Evolutionary conservation across 228 moss, liverwort and hornwort species (phyloP).

Genomic region (Sphagnum fallax): DNA sequence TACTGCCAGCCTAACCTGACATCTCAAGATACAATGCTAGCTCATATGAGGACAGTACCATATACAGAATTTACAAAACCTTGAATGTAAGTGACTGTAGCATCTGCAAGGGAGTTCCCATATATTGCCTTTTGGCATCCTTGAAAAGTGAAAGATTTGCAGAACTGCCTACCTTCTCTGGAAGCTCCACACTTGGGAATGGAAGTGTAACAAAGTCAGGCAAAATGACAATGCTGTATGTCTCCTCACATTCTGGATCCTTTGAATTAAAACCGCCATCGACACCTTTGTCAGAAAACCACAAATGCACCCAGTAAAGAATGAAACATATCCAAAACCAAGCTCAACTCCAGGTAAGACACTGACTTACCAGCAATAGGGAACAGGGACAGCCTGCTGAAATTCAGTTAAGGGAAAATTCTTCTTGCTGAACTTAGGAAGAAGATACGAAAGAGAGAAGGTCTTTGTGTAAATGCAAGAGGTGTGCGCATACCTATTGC

Average conservation of each 20-base stretch:
- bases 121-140: too few species aligned
- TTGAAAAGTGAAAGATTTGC: not conserved
- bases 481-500: conserved; percentile 59
- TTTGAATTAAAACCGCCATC: conserved; percentile 91
- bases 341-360: too few species aligned
- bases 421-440: not conserved
- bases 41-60: not conserved
- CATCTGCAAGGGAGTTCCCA: too few species aligned
- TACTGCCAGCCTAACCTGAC: conserved; percentile 92
- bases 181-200: conserved; percentile 90
- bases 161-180: conserved; percentile 63
- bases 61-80: not conserved
- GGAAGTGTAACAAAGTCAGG: conserved; percentile 70
- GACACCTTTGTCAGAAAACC: conserved; percentile 36
- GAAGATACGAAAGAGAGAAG: too few species aligned
- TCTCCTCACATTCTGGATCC: conserved; percentile 76
- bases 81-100: too few species aligned
- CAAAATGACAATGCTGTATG: conserved; percentile 62
- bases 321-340: not conserved
- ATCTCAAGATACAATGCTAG: conserved; percentile 15
- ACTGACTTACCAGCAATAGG: not conserved
- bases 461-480: too few species aligned
- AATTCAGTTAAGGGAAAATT: not conserved
- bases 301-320: not conserved
- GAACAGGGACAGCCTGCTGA: not conserved